These are phyloP conservation scores for Gastrolobium villosum DNA, from an alignment of 306 rosid species.

Conservation along the genomic window DNA sequence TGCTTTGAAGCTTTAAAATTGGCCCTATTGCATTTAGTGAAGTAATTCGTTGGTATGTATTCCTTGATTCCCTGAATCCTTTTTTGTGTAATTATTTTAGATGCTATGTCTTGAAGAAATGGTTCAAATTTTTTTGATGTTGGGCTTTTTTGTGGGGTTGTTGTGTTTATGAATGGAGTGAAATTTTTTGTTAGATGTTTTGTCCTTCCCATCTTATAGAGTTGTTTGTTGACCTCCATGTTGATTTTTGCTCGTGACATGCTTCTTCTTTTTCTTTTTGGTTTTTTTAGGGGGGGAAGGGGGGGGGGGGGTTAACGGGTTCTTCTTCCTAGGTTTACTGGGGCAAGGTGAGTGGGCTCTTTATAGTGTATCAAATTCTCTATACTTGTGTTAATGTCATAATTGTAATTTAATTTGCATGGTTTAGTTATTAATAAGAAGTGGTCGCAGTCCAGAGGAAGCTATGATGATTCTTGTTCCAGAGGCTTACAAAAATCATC, in stretches of 20 bases:
- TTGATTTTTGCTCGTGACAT: not conserved
- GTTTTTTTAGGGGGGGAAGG: not conserved
- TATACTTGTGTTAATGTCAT: constrained; percentile 40
- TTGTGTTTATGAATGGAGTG: not conserved
- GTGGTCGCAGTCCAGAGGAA: constrained; percentile 97
- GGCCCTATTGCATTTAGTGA: not conserved
- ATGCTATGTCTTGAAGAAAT: constrained; percentile 14
- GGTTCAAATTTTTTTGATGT: not conserved
- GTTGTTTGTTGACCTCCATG: constrained; percentile 3
- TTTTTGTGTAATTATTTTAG: constrained; percentile 17
- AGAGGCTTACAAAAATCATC: constrained; percentile 97
- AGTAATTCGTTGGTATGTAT: constrained; percentile 11
- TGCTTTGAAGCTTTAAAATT: constrained; percentile 37
- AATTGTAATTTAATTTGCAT: constrained; percentile 45
- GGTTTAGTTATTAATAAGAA: constrained; percentile 83
- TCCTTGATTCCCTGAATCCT: not conserved
- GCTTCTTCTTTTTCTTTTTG: too few relatives aligned
- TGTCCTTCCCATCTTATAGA: constrained; percentile 17
- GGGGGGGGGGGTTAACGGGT: not conserved
- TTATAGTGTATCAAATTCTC: constrained; percentile 28
- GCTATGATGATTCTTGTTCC: constrained; percentile 99
- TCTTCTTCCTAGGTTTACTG: not conserved
- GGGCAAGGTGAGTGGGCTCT: constrained; percentile 3
- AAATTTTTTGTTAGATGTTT: not conserved
- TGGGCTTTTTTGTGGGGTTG: not conserved